Evolutionary conservation across 768 basidiomycete genomes (phyloP).

Genomic region (Xanthoconium stramineum): DNA sequence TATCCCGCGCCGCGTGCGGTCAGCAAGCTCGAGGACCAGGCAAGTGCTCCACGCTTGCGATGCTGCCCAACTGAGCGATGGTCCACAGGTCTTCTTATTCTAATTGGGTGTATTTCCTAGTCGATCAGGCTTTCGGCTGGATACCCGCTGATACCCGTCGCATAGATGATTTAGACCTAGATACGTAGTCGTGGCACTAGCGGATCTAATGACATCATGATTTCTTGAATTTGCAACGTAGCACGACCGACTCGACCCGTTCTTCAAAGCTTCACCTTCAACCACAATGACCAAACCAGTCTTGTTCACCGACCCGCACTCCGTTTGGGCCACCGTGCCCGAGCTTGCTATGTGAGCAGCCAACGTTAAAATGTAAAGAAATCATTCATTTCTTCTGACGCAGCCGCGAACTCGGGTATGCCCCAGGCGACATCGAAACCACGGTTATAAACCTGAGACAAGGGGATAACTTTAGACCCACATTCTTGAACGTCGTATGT

Average conservation of each 20-base stretch:
- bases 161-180: conserved; percentile 4
- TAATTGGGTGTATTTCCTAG: conserved; percentile 14
- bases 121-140: not conserved
- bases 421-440: conserved; percentile 33
- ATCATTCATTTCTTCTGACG: not conserved
- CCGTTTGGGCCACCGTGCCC: conserved; percentile 41
- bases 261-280: no score
- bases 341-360: conserved; percentile 40
- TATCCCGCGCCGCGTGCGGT: conserved; percentile 86
- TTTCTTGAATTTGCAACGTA: not conserved
- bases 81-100: conserved; percentile 41
- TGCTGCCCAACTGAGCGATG: conserved; percentile 12
- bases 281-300: conserved; percentile 20
- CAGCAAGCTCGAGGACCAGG: conserved; percentile 92
- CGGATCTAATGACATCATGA: not conserved
- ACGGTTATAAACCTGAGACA: conserved; percentile 40
- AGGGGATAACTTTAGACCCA: conserved; percentile 47
- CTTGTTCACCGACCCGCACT: conserved; percentile 35
- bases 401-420: conserved; percentile 45
- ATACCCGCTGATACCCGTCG: conserved; percentile 10
- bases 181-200: not conserved
- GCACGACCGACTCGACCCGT: not conserved
- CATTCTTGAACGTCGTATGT: conserved; percentile 41
- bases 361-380: no score
- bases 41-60: conserved; percentile 22